Conservation (phyloP, 495 filamentous ascomycete species). For the Penicillium pulvis region DNA sequence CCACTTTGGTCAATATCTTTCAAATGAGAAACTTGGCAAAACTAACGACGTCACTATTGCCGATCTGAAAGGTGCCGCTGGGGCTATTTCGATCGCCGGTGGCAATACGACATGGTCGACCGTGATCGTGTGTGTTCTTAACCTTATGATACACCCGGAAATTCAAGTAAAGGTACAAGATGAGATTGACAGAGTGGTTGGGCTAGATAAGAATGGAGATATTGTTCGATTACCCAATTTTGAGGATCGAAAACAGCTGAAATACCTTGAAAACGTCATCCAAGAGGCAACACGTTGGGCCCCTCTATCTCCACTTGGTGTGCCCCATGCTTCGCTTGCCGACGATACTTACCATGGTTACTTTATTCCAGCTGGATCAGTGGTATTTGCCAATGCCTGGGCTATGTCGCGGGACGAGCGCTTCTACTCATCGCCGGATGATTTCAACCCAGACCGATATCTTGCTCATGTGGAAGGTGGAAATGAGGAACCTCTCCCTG, state of each 20-base stretch:
- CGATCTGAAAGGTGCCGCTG: conserved; percentile 52
- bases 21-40: conserved; percentile 23
- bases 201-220: conserved; percentile 12
- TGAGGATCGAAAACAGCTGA: conserved; percentile 26
- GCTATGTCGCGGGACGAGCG: conserved; percentile 43
- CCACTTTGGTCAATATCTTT: conserved; percentile 21
- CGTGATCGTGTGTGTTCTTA: conserved; percentile 40
- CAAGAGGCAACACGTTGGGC: conserved; percentile 42
- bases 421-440: conserved; percentile 38
- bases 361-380: conserved; percentile 47
- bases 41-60: conserved; percentile 42
- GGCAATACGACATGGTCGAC: conserved; percentile 47
- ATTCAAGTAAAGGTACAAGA: conserved; percentile 48
- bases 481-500: conserved; percentile 49
- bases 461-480: conserved; percentile 45
- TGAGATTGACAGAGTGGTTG: conserved; percentile 37
- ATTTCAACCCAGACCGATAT: conserved; percentile 50
- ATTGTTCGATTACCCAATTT: conserved; percentile 21
- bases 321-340: conserved; percentile 54
- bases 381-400: conserved; percentile 47
- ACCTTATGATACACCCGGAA: conserved; percentile 43
- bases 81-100: conserved; percentile 54
- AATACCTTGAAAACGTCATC: conserved; percentile 36
- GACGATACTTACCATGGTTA: conserved; percentile 56
- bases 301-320: conserved; percentile 37